Conservation (phyloP, 345 rosid genomes). For the Angophora floribunda region DNA sequence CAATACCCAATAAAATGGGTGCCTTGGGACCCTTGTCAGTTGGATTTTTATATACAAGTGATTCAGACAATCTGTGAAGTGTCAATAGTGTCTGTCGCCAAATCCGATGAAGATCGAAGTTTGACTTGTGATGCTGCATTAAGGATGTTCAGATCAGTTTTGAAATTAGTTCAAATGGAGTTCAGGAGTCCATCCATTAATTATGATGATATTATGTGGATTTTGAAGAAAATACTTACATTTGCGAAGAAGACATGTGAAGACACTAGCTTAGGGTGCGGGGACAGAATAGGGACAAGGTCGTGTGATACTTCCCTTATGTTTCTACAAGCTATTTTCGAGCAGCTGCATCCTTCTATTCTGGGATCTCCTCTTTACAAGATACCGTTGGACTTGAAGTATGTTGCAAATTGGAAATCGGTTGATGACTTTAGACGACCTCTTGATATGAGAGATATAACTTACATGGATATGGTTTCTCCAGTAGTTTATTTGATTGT, state of each 20-base stretch:
- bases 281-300: slow-evolving; percentile 3
- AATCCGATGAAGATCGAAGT: slow-evolving; percentile 9
- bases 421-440: slow-evolving; percentile 1
- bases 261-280: slow-evolving; percentile 1
- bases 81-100: neutral
- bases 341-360: slow-evolving; percentile 38
- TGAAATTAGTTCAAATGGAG: slow-evolving; percentile 31
- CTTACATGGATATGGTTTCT: slow-evolving; percentile 36
- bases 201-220: slow-evolving; percentile 22
- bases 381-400: slow-evolving; percentile 32
- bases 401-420: slow-evolving; percentile 9
- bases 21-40: slow-evolving; percentile 27
- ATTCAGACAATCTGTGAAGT: slow-evolving; percentile 16
- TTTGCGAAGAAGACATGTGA: slow-evolving; percentile 22
- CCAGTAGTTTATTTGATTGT: slow-evolving; percentile 33
- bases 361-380: slow-evolving; percentile 41
- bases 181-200: slow-evolving; percentile 11
- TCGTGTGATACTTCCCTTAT: slow-evolving; percentile 1
- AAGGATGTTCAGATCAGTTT: slow-evolving; percentile 38
- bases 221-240: slow-evolving; percentile 23
- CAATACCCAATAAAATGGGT: slow-evolving; percentile 40
- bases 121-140: slow-evolving; percentile 23
- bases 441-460: slow-evolving; percentile 1
- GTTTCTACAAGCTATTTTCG: slow-evolving; percentile 20
- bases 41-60: slow-evolving; percentile 24